Percentiles rank a stretch among this genome's conserved stretches.
Conservation (phyloP, 1,284 basidiomycete genomes). For the Puccinia coronata region DNA sequence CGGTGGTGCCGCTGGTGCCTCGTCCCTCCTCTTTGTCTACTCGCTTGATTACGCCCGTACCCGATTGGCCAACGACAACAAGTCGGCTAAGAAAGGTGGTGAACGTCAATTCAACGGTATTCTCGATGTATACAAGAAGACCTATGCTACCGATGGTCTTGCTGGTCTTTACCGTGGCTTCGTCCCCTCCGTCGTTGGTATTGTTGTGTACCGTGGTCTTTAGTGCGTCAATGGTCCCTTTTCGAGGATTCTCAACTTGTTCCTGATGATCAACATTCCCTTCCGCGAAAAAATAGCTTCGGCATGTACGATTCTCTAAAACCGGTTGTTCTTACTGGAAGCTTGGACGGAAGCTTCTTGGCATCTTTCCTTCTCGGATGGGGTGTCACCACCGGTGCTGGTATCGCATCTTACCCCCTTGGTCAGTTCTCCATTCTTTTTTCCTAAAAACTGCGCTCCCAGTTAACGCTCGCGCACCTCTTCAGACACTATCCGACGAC, state of each 20-base stretch:
- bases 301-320: conserved; percentile 62
- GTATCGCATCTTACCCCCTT: conserved; percentile 91
- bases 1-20: conserved; percentile 95
- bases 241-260: conserved; percentile 52
- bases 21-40: conserved; percentile 94
- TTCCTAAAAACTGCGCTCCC: conserved; percentile 57
- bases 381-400: conserved; percentile 90
- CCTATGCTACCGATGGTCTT: conserved; percentile 66
- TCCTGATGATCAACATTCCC: neutral
- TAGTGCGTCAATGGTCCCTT: conserved; percentile 63
- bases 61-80: conserved; percentile 94
- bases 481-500: conserved; percentile 49
- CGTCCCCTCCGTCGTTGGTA: conserved; percentile 89
- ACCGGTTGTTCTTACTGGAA: conserved; percentile 84
- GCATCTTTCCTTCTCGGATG: conserved; percentile 71
- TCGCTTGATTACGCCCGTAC: conserved; percentile 97
- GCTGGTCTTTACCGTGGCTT: conserved; percentile 83
- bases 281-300: conserved; percentile 40
- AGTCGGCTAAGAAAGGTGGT: conserved; percentile 79
- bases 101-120: conserved; percentile 91
- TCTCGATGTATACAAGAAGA: conserved; percentile 91
- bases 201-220: conserved; percentile 94
- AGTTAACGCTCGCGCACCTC: neutral
- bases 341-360: conserved; percentile 83
- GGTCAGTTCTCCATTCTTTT: conserved; percentile 75